Conservation (phyloP, 768 basidiomycete genomes). For the Suillus subaureus region DNA sequence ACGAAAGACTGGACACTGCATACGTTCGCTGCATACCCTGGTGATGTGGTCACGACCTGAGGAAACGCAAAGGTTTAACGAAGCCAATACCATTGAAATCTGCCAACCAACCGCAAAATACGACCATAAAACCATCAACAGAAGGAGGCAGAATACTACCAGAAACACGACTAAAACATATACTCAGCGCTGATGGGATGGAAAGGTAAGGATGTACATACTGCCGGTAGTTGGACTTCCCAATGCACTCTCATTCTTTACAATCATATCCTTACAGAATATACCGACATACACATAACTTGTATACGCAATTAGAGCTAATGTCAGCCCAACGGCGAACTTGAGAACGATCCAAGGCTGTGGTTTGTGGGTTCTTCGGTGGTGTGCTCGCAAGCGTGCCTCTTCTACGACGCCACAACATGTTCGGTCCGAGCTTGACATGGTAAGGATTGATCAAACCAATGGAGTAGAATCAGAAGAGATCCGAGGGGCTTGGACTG, state of each 20-base stretch:
- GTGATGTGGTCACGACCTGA: slow-evolving; percentile 66
- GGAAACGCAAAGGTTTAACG: neutral
- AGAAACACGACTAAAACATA: slow-evolving; percentile 60
- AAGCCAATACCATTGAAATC: neutral
- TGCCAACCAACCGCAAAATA: slow-evolving; percentile 63
- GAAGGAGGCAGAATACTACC: slow-evolving; percentile 61
- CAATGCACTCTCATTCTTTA: slow-evolving; percentile 41
- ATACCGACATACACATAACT: slow-evolving; percentile 79
- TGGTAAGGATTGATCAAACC: slow-evolving; percentile 1
- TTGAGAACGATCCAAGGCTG: slow-evolving; percentile 81
- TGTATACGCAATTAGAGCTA: slow-evolving; percentile 66
- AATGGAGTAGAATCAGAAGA: neutral
- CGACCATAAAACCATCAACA: slow-evolving; percentile 76
- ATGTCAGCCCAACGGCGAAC: slow-evolving; percentile 58
- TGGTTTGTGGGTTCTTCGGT: slow-evolving; percentile 42
- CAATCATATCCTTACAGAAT: slow-evolving; percentile 74
- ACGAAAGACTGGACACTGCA: slow-evolving; percentile 23
- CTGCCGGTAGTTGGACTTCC: slow-evolving; percentile 60
- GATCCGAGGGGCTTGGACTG: neutral
- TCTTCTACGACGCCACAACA: slow-evolving; percentile 60
- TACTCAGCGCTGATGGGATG: neutral
- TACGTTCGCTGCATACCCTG: slow-evolving; percentile 72
- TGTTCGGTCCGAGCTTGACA: slow-evolving; percentile 13
- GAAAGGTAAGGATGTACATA: slow-evolving; percentile 45
- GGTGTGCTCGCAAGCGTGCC: slow-evolving; percentile 40